phyloP scores from a whole-genome alignment of 1,139 yeast species.

The Pichia sp. region DNA sequence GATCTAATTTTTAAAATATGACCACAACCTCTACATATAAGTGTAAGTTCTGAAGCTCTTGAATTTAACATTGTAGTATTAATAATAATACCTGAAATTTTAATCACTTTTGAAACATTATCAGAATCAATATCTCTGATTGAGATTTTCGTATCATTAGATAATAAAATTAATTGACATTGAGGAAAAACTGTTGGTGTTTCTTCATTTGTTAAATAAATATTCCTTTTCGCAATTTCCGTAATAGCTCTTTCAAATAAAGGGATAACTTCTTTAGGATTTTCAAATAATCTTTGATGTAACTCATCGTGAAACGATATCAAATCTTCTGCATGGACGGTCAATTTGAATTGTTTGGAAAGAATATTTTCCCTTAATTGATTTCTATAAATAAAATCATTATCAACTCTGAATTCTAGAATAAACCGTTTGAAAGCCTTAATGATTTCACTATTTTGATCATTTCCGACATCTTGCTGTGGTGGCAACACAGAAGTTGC shows the following conservation, averaged over 20 bases:
- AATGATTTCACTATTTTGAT: slow-evolving; percentile 67
- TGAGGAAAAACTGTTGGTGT: slow-evolving; percentile 59
- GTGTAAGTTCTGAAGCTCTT: slow-evolving; percentile 75
- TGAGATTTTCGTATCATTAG: slow-evolving; percentile 66
- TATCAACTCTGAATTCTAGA: slow-evolving; percentile 76
- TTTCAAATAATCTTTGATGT: slow-evolving; percentile 75
- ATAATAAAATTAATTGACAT: slow-evolving; percentile 75
- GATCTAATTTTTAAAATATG: slow-evolving; percentile 67
- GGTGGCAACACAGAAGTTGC: slow-evolving; percentile 87
- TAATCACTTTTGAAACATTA: slow-evolving; percentile 81
- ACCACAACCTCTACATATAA: slow-evolving; percentile 84
- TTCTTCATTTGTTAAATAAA: slow-evolving; percentile 51
- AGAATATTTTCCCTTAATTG: slow-evolving; percentile 84
- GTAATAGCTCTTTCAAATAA: slow-evolving; percentile 85
- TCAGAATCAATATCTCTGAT: slow-evolving; percentile 82
- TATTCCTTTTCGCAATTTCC: slow-evolving; percentile 80
- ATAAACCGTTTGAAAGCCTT: slow-evolving; percentile 77
- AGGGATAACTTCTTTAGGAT: slow-evolving; percentile 86
- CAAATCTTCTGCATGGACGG: slow-evolving; percentile 78
- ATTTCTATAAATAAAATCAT: slow-evolving; percentile 83
- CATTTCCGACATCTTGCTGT: slow-evolving; percentile 52
- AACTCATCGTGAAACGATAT: slow-evolving; percentile 85
- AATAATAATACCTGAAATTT: slow-evolving; percentile 89
- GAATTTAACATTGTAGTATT: slow-evolving; percentile 87
- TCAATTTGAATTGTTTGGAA: slow-evolving; percentile 64